Percentiles rank a stretch among this genome's conserved stretches.
Conservation (phyloP, 345 rosid genomes). For the Hypericum perforatum region DNA sequence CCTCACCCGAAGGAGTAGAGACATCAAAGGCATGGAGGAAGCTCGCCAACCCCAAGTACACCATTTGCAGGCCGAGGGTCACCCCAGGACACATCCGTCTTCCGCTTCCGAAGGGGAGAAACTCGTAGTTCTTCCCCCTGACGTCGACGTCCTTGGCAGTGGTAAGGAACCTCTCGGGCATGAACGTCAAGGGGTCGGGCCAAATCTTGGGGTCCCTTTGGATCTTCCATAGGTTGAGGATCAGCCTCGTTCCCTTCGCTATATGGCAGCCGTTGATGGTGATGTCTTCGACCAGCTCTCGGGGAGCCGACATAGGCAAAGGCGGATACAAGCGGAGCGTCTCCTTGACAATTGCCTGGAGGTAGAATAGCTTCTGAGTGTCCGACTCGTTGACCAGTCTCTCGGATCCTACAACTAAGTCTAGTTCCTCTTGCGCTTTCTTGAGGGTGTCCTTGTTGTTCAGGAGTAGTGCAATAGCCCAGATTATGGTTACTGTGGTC, state of each 20-base stretch:
- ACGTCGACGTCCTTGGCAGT: slow-evolving; percentile 23
- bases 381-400: slow-evolving; percentile 18
- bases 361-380: slow-evolving; percentile 20
- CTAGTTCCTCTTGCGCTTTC: slow-evolving; percentile 14
- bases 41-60: slow-evolving; percentile 2
- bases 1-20: no score
- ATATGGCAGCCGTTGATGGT: slow-evolving; percentile 21
- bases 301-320: slow-evolving; percentile 21
- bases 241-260: slow-evolving; percentile 20
- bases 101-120: slow-evolving; percentile 39
- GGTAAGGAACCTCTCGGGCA: slow-evolving; percentile 30
- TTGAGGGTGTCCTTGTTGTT: slow-evolving; percentile 10
- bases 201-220: slow-evolving; percentile 25
- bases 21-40: background rate
- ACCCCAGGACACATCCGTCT: slow-evolving; percentile 34
- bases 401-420: slow-evolving; percentile 5
- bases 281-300: slow-evolving; percentile 21
- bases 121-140: slow-evolving; percentile 24
- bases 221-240: slow-evolving; percentile 26
- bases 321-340: slow-evolving; percentile 27
- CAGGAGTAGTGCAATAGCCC: slow-evolving; percentile 11
- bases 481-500: slow-evolving; percentile 7
- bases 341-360: slow-evolving; percentile 35
- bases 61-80: slow-evolving; percentile 12
- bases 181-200: slow-evolving; percentile 28